phyloP scores from a whole-genome alignment of 2,329 filamentous ascomycete species.

The Curvularia hawaiiensis region DNA sequence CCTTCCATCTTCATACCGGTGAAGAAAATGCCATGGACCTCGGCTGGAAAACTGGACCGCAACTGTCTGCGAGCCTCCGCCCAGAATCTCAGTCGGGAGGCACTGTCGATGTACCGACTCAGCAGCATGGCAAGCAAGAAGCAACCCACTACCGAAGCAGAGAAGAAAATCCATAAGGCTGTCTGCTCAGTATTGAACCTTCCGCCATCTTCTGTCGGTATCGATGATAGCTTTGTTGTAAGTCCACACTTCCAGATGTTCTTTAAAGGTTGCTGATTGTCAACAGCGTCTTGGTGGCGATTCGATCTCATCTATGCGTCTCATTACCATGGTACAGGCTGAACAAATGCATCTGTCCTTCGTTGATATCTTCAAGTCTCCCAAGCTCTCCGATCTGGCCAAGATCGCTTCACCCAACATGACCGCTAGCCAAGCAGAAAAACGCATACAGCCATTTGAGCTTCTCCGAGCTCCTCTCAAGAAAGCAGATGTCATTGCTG shows the following conservation, averaged over 20 bases:
- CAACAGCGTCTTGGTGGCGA: conserved; percentile 36
- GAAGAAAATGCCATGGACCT: conserved; percentile 39
- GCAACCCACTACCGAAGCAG: conserved; percentile 31
- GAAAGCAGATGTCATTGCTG: conserved; percentile 21
- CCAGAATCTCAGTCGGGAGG: conserved; percentile 36
- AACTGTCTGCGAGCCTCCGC: conserved; percentile 36
- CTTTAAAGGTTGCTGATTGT: background rate
- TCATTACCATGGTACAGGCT: conserved; percentile 36
- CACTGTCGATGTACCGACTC: conserved; percentile 38
- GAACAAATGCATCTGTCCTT: conserved; percentile 38
- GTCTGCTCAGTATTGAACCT: conserved; percentile 38
- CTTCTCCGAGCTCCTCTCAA: conserved; percentile 21
- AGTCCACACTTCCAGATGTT: background rate
- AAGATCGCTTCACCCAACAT: conserved; percentile 23
- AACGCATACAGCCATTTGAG: conserved; percentile 30
- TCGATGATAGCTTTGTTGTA: conserved; percentile 42
- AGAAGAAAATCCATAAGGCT: conserved; percentile 40
- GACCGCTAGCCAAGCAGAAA: conserved; percentile 8
- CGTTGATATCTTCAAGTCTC: conserved; percentile 40
- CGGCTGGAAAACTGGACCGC: conserved; percentile 42
- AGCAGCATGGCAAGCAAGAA: conserved; percentile 36
- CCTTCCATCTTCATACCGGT: conserved; percentile 42
- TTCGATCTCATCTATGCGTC: conserved; percentile 39
- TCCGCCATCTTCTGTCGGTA: conserved; percentile 30
- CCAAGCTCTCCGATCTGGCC: conserved; percentile 39